Conservation (phyloP, 805 yeast species). For the Cyberlindnera xylosilytica region DNA sequence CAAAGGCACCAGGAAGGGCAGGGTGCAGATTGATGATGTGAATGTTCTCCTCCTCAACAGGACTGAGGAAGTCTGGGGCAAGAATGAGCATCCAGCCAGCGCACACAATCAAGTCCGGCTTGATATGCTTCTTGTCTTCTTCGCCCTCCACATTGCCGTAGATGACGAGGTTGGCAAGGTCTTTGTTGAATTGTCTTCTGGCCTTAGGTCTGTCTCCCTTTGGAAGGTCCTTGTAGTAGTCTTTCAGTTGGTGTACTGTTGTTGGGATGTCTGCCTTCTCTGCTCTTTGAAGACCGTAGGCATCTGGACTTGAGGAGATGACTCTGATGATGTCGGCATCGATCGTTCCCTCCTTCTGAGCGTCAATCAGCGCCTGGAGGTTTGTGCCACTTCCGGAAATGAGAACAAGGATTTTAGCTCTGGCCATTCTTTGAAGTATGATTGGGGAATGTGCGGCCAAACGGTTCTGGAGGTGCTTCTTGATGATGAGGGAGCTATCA, state of each 20-base stretch:
- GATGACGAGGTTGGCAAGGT: constrained; percentile 68
- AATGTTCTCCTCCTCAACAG: constrained; percentile 55
- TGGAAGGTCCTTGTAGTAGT: constrained; percentile 71
- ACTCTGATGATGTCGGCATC: constrained; percentile 65
- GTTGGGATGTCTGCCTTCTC: constrained; percentile 66
- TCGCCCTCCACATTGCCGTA: constrained; percentile 40
- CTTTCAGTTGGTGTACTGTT: constrained; percentile 63
- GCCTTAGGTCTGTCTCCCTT: constrained; percentile 64
- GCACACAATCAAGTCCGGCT: constrained; percentile 88
- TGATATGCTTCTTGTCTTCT: constrained; percentile 32
- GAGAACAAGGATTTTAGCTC: constrained; percentile 51
- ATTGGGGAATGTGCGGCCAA: not conserved
- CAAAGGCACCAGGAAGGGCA: constrained; percentile 95
- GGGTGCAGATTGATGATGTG: constrained; percentile 94
- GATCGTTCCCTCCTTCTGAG: constrained; percentile 38
- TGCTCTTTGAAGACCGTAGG: constrained; percentile 86
- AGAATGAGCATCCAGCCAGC: constrained; percentile 98
- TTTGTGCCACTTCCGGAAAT: constrained; percentile 97
- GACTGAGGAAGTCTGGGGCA: constrained; percentile 69
- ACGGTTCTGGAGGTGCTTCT: too few species aligned
- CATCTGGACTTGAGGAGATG: constrained; percentile 80
- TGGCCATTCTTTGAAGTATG: constrained; percentile 15
- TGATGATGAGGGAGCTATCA: not conserved
- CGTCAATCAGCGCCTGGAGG: constrained; percentile 89
- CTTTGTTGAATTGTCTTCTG: constrained; percentile 70